Evolutionary conservation across 164 flowering plant species (phyloP), one percentile per base, ranked within the genome.

Genomic region (Aristolochia fimbriata): DNA sequence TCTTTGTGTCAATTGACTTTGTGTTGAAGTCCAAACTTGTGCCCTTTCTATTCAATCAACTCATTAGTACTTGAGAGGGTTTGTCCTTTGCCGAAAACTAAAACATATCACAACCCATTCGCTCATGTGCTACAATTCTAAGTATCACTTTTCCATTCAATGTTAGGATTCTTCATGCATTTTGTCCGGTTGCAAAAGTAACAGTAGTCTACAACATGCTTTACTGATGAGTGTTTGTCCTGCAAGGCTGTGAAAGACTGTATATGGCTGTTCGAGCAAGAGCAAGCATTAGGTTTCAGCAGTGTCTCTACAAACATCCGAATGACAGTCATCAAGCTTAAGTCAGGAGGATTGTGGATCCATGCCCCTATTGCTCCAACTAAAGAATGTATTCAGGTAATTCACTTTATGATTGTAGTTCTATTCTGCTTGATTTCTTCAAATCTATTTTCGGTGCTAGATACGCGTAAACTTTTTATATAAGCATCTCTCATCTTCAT

Each of bases 341-440:
- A 86, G 74, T 88, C 99, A 43, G 99, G 99, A 59, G 97, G 97
- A 47, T 68, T 93, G 66, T 93, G 95, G 95, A 78, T 93, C 62
- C 99, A 93, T 76, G 97, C 97, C 11, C 96, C 97, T n/a, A 88
- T 90, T 66, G 98, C 98, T 71, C 98, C 97, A 30, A 93, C 97
- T 59, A 75, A 86, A 69, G 97, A 88, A 75, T 90, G 97, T 69
- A 83, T 93, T 66, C 80, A 83, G 96, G 97, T 93, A 47, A 51
- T 47, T n/a, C 30, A 16, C 58, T 24, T 15, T 19, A 0, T 25
- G 7, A 4, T 16, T 25, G 41, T 5, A 21, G 4, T 30, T 30
- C 3, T 30, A 16, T 20, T 60, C 62, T 31, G 33, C 51, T 23
- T 47, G 16, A 1, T 20, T 21, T 41, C 52, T 2, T 41, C 45